Evolutionary conservation across 1,139 yeast genomes (phyloP).

Genomic region (Hyphopichia wangnamkhiaoensis): DNA sequence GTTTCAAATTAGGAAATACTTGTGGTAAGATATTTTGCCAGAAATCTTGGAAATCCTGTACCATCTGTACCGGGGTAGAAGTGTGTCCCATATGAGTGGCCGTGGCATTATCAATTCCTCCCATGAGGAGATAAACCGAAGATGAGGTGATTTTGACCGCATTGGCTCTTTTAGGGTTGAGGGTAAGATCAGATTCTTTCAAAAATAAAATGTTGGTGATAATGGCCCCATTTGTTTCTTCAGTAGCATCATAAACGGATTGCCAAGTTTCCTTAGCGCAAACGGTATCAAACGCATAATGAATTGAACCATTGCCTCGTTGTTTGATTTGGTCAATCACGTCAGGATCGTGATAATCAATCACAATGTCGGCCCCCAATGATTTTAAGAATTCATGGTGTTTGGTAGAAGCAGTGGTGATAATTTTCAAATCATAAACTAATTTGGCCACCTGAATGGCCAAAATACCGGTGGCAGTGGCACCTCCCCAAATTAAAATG

Average conservation of each 20-base stretch:
- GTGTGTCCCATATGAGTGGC: slow-evolving; percentile 8
- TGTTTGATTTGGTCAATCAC: slow-evolving; percentile 51
- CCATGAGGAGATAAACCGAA: slow-evolving; percentile 38
- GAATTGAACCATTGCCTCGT: slow-evolving; percentile 40
- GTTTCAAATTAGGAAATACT: slow-evolving; percentile 15
- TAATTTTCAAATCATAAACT: slow-evolving; percentile 52
- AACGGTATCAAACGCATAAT: slow-evolving; percentile 60
- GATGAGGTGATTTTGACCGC: slow-evolving; percentile 18
- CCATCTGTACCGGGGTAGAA: slow-evolving; percentile 12
- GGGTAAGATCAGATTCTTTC: slow-evolving; percentile 4
- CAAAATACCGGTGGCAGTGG: slow-evolving; percentile 55
- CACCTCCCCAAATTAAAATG: slow-evolving; percentile 63
- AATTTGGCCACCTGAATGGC: slow-evolving; percentile 59
- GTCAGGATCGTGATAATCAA: slow-evolving; percentile 61
- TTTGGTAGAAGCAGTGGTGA: slow-evolving; percentile 53
- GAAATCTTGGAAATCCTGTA: slow-evolving; percentile 10
- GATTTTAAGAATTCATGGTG: slow-evolving; percentile 42
- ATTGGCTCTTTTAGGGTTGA: slow-evolving; percentile 8
- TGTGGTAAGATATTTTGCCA: slow-evolving; percentile 13
- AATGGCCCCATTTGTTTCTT: slow-evolving; percentile 19
- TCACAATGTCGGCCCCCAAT: slow-evolving; percentile 60
- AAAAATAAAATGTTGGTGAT: slow-evolving; percentile 15
- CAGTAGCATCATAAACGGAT: slow-evolving; percentile 44
- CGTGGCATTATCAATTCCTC: slow-evolving; percentile 23
- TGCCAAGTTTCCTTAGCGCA: slow-evolving; percentile 42